Percentiles rank a stretch among this genome's conserved stretches.
phyloP scores from a whole-genome alignment of 306 rosid species.

The Cicer pinnatifidum region DNA sequence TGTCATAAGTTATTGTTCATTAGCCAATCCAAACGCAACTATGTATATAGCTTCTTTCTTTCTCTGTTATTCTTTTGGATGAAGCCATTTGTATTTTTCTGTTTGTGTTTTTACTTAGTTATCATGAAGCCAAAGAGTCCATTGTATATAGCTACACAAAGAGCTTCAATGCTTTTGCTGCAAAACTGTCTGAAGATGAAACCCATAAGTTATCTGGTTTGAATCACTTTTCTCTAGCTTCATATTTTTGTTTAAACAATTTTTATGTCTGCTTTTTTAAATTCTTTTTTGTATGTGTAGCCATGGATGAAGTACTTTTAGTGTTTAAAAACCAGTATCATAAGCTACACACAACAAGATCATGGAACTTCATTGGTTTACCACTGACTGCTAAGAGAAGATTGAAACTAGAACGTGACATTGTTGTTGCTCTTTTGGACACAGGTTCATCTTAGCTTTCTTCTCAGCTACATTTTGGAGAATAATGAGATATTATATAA shows the following conservation, averaged over 20 bases:
- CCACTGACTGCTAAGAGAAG: slow-evolving; percentile 65
- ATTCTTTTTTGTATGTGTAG: slow-evolving; percentile 41
- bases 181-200: slow-evolving; percentile 70
- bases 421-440: slow-evolving; percentile 73
- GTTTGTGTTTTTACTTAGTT: slow-evolving; percentile 49
- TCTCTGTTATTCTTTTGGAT: slow-evolving; percentile 1
- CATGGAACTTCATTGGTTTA: slow-evolving; percentile 89
- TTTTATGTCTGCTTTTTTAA: neutral
- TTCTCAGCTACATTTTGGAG: slow-evolving; percentile 10
- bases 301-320: slow-evolving; percentile 59
- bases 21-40: too few species aligned
- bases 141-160: slow-evolving; percentile 77
- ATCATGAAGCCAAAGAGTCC: slow-evolving; percentile 62
- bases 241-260: slow-evolving; percentile 1
- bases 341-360: slow-evolving; percentile 82
- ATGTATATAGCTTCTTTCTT: neutral
- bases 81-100: slow-evolving; percentile 10
- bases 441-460: slow-evolving; percentile 58
- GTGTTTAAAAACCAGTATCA: slow-evolving; percentile 66
- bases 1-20: too few species aligned
- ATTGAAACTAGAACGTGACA: slow-evolving; percentile 56
- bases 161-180: slow-evolving; percentile 91
- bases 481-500: neutral
- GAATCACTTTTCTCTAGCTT: slow-evolving; percentile 14
- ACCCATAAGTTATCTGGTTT: slow-evolving; percentile 66